Evolutionary conservation across 352 stramenopile genomes (phyloP).

Genomic region (Phytophthora cactorum): DNA sequence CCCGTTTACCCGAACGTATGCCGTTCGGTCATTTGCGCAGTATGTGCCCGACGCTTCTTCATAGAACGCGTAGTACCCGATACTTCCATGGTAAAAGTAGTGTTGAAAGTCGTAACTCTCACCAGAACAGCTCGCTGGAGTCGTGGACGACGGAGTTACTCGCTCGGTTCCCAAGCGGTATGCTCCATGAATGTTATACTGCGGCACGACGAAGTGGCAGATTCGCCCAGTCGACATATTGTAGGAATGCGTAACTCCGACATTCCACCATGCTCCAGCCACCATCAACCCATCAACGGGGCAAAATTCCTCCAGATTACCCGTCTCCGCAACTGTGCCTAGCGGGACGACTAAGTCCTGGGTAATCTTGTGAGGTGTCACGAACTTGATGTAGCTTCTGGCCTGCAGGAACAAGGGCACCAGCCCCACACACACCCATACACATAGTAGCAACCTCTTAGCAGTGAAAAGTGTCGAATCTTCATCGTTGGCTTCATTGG

Average conservation of each 20-base stretch:
- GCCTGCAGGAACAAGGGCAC: conserved; percentile 14
- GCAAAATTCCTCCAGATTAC: conserved; percentile 1
- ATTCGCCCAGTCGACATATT: conserved; percentile 5
- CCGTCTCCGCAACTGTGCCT: neutral
- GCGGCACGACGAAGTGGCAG: conserved; percentile 20
- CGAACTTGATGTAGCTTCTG: conserved; percentile 16
- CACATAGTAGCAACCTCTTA: neutral
- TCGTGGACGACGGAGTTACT: conserved; percentile 12
- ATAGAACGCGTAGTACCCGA: conserved; percentile 25
- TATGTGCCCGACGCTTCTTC: conserved; percentile 16
- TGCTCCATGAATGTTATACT: conserved; percentile 22
- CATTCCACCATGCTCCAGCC: conserved; percentile 18
- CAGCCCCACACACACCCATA: conserved; percentile 19
- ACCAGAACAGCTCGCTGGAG: conserved; percentile 10
- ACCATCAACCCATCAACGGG: conserved; percentile 16
- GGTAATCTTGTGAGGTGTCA: conserved; percentile 16
- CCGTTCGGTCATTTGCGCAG: conserved; percentile 13
- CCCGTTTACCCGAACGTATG: conserved; percentile 8
- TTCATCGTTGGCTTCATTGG: neutral
- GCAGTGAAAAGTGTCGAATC: neutral
- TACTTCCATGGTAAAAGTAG: conserved; percentile 26
- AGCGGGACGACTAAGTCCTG: conserved; percentile 4
- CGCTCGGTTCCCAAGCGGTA: conserved; percentile 6
- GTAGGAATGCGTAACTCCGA: conserved; percentile 13
- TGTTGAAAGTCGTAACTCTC: conserved; percentile 18